phyloP scores from a whole-genome alignment of 2,329 filamentous ascomycete genomes.

The Bipolaris bicolor region DNA sequence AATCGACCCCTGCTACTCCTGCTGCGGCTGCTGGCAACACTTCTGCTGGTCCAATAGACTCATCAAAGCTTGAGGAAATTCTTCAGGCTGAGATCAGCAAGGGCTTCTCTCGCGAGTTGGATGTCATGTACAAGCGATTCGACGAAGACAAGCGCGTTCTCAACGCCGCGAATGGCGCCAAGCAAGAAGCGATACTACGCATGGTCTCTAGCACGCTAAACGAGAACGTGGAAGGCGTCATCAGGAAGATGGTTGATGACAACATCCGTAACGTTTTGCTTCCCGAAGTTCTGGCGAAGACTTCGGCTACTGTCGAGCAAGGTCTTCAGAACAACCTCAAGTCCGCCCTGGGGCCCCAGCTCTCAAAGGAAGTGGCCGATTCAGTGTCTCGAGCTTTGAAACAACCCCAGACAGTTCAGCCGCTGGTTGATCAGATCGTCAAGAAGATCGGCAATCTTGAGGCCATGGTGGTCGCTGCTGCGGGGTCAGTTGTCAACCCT shows the following conservation, averaged over 20 bases:
- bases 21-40: conserved; percentile 3
- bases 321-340: conserved; percentile 73
- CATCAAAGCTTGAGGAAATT: conserved; percentile 60
- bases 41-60: conserved; percentile 47
- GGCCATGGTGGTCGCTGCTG: conserved; percentile 65
- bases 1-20: conserved; percentile 27
- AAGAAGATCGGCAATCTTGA: conserved; percentile 73
- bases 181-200: conserved; percentile 72
- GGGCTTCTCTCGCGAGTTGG: conserved; percentile 56
- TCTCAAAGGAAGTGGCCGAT: conserved; percentile 77
- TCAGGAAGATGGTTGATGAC: conserved; percentile 75
- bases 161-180: conserved; percentile 67
- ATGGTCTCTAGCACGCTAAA: conserved; percentile 71
- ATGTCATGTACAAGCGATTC: conserved; percentile 64
- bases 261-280: conserved; percentile 78
- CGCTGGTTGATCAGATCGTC: conserved; percentile 74
- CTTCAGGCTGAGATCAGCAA: conserved; percentile 58
- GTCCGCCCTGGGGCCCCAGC: conserved; percentile 66
- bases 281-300: conserved; percentile 72
- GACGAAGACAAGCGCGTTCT: conserved; percentile 72
- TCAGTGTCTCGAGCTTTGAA: conserved; percentile 72
- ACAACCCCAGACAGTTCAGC: conserved; percentile 73
- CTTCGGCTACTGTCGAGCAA: conserved; percentile 71
- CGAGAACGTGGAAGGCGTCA: conserved; percentile 75
- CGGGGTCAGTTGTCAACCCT: conserved; percentile 62